A percentile compares a stretch with the other conserved stretches of the same genome.
These are phyloP conservation scores for Psidium friedrichsthalianum DNA, from an alignment of 345 rosid genomes.

Conservation along the genomic window DNA sequence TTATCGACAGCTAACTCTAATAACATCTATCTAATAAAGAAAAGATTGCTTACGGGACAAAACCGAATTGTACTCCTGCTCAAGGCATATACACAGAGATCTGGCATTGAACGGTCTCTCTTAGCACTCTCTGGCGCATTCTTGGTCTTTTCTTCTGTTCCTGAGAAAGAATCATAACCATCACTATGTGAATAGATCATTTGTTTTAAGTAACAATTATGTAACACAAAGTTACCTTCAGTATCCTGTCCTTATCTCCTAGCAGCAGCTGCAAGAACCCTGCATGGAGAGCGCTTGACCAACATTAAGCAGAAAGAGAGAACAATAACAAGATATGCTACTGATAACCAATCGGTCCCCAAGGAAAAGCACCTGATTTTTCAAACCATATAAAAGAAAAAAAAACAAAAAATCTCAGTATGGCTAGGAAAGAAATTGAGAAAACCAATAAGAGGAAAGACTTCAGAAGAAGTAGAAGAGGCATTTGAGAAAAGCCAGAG, in stretches of 20 bases:
- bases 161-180: constrained; percentile 16
- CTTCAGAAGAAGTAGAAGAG: neutral
- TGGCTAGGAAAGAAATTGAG: neutral
- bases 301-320: neutral
- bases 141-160: constrained; percentile 35
- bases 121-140: constrained; percentile 31
- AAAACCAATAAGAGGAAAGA: neutral
- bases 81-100: constrained; percentile 95
- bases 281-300: constrained; percentile 18
- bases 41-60: constrained; percentile 58
- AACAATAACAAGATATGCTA: neutral
- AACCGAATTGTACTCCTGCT: constrained; percentile 86
- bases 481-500: neutral
- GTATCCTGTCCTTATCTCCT: constrained; percentile 43
- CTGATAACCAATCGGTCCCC: neutral
- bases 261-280: constrained; percentile 91
- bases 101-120: constrained; percentile 62
- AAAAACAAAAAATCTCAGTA: neutral
- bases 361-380: neutral
- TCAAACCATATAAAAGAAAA: neutral
- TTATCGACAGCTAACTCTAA: neutral
- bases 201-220: neutral
- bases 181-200: neutral
- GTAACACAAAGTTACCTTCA: constrained; percentile 36
- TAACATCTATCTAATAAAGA: neutral